These are phyloP conservation scores for Garcia nutans DNA, from an alignment of 345 rosid species.

Conservation along the genomic window DNA sequence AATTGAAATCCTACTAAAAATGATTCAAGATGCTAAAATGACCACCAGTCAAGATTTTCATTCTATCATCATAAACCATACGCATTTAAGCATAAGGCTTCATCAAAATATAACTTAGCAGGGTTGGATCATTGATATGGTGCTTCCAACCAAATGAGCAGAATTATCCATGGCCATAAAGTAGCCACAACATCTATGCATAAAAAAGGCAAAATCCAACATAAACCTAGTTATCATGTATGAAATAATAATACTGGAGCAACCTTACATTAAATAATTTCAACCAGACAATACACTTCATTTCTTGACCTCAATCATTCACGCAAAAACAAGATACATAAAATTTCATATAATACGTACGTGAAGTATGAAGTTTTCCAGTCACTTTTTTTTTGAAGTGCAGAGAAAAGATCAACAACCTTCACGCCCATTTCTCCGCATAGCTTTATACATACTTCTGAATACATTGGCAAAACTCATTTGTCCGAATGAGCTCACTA, in stretches of 20 bases:
- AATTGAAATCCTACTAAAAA: neutral
- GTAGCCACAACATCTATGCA: neutral
- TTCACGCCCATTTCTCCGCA: slow-evolving; percentile 68
- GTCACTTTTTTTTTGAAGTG: slow-evolving; percentile 58
- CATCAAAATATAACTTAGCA: neutral
- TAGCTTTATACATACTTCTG: slow-evolving; percentile 77
- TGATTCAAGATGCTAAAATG: no score
- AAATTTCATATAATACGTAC: slow-evolving; percentile 43
- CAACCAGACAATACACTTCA: neutral
- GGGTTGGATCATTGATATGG: neutral
- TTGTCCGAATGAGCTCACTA: slow-evolving; percentile 78
- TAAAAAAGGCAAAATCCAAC: neutral
- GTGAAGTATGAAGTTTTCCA: slow-evolving; percentile 77
- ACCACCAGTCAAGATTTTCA: neutral
- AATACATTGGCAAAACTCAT: slow-evolving; percentile 74
- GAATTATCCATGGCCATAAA: neutral
- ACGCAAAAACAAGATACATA: neutral
- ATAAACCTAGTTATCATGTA: neutral
- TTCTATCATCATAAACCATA: neutral
- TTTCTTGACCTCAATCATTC: slow-evolving; percentile 1
- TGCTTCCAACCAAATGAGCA: neutral
- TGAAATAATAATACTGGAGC: neutral
- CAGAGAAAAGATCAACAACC: slow-evolving; percentile 72
- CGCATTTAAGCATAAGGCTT: neutral
- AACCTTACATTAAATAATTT: neutral